Base-by-base conservation (phyloP, 2,329 filamentous ascomycete genomes). In the Aspergillus luchuensis region DNA sequence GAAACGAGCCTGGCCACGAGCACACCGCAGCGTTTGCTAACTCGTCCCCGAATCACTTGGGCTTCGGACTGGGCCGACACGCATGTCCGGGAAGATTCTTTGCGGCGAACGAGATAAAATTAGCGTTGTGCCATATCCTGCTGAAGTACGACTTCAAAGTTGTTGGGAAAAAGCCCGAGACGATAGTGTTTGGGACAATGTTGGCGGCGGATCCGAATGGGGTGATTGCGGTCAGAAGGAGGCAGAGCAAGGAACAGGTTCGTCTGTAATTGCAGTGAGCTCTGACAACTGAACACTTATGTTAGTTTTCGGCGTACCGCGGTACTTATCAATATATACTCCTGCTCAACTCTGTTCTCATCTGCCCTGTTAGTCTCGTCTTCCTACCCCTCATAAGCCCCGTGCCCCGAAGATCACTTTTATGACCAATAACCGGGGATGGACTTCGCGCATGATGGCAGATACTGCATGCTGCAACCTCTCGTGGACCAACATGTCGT, bases 361-460 rank as follows among this genome's bases (percentile, higher is more conserved):
- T 38, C 33, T 1, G 51, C 51, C 51, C 51, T 41, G 6, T 53
- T 53, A 17, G 39, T 19, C 51, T 54, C 51, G 51, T 54, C 41
- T 23, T 38, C 36, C 21, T n/a, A 2, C 10, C 51, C 23, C 36
- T 43, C 36, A 23, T 43, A 23, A 5, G 5, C 51, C 51, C 7
- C 36, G 21, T 15, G 51, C 51, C 4, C 51, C 36, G 33, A 54
- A 43, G 10, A 39, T 15, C 51, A 43, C 41, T 23, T 30, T 43
- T 15, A 54, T 43, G 33, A 38, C 51, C 21, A 54, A 25, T 13
- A 15, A 8, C 51, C 36, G 19, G 28, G 25, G 30, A 17, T 54
- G 36, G 19, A 54, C 36, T 8, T 39, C 36, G 11, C 21, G 51
- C 33, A 43, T 23, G 3, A 43, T 36, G 3, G 19, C 21, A 43